Percentiles rank a stretch among this genome's conserved stretches.
These are phyloP conservation scores for Astragalus membranaceus DNA, from an alignment of 306 rosid genomes.

Conservation along the genomic window DNA sequence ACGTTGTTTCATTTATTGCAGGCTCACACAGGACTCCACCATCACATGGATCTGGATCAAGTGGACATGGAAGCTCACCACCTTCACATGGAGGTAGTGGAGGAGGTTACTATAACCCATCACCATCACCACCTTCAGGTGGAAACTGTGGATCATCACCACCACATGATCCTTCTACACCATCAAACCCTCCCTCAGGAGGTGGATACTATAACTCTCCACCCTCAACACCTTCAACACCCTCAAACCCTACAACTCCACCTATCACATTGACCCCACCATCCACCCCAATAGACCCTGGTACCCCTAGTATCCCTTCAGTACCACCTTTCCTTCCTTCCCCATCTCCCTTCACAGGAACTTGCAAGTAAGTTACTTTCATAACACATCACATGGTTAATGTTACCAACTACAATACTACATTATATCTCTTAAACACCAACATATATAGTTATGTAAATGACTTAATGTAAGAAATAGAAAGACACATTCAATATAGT, in stretches of 20 bases:
- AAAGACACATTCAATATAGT: not conserved
- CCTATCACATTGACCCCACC: conserved; percentile 54
- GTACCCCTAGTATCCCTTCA: conserved; percentile 40
- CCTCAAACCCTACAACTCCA: not conserved
- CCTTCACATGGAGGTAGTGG: conserved; percentile 39
- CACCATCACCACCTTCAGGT: conserved; percentile 56
- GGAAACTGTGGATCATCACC: conserved; percentile 46
- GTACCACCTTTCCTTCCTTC: conserved; percentile 55
- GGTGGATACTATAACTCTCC: conserved; percentile 50
- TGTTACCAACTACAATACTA: too few relatives aligned
- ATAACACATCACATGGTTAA: not conserved
- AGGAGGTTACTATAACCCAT: conserved; percentile 34
- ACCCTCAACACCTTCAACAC: conserved; percentile 21
- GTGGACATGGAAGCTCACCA: conserved; percentile 39
- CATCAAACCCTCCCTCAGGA: conserved; percentile 48
- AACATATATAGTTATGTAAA: not conserved
- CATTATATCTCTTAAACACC: not conserved
- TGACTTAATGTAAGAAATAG: not conserved
- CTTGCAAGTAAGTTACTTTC: conserved; percentile 73
- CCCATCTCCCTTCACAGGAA: conserved; percentile 75
- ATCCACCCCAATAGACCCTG: conserved; percentile 45
- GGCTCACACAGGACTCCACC: conserved; percentile 47
- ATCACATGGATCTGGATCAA: conserved; percentile 29
- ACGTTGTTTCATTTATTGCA: conserved; percentile 4
- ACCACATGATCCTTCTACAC: conserved; percentile 32